Evolutionary conservation across 306 rosid species (phyloP), one percentile per base, ranked within the genome.

Genomic region (Castanea sativa): DNA sequence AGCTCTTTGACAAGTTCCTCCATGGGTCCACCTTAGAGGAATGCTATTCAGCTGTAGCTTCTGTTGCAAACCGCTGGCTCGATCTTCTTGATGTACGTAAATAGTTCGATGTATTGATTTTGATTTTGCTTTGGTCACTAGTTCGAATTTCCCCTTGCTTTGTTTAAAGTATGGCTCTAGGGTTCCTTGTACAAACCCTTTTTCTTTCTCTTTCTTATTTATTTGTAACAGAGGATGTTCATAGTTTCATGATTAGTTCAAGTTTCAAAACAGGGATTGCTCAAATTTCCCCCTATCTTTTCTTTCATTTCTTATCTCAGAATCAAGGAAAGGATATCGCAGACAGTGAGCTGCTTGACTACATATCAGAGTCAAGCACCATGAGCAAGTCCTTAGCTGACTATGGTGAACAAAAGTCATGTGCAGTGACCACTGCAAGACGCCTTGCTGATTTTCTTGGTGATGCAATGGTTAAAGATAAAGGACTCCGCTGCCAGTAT

Each of bases 341-440:
- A 60, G 97, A 94, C 71, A 85, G 97, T 71, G 97, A 94, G 89
- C 90, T 94, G 85, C 97, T 94, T 80, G 99, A 92, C 83, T 94
- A 91, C 81, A 94, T 94, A 81, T 94, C 99, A 59, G 99, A 94
- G 80, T 94, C 99, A 90, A 94, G 99, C 88, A 94, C 99, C 82
- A 94, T 94, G 99, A 94, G 99, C 95, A 94, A 94, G 88, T 94
- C 99, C 77, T 90, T 94, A 86, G 97, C 82, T 73, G 99, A 94
- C 75, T 92, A 94, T 78, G 99, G 97, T 67, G 89, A 55, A 75
- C 97, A 92, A 84, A 94, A 90, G 87, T 91, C 97, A 78, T 92
- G 99, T 79, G 97, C 98, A 25, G 96, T 92, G 77, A 94, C 99
- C 78, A 94, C 99, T 73, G 99, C 99, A 69, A 90, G 74, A 82